Evolutionary conservation across 2,329 filamentous ascomycete species (phyloP), one percentile per base, ranked within the genome.

Genomic region (Didymella pomorum): DNA sequence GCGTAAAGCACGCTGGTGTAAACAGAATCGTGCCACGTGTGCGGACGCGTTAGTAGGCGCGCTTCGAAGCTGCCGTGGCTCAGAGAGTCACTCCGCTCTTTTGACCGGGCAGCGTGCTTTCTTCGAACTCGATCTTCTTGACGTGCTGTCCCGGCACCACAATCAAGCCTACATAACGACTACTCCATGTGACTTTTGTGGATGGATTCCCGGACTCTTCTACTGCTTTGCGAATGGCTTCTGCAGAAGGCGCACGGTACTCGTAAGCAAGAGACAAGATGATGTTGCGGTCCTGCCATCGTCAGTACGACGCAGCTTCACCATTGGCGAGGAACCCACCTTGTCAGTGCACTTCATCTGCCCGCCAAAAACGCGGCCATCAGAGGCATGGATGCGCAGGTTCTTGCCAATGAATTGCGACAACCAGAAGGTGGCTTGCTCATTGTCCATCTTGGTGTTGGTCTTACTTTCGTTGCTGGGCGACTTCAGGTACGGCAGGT

Each of bases 311-410:
- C 7, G 37, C 4, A n/a, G 1, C 9, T 28, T 6, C 11, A 23
- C 41, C n/a, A 8, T 39, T 10, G 33, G 20, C 25, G 28, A 29
- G 18, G 37, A 25, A 82, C 85, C 49, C 80, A 96, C 93, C 59
- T 90, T 87, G 81, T 99, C 95, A 28, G 93, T 97, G 81, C 95
- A 99, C 79, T 96, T 97, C 79, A 99, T 91, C 63, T 88, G 84
- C 20, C 95, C 95, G 54, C 93, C 87, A 77, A 98, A 99, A 76
- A 97, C 88, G 60, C 95, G 91, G 16, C 86, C 87, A 74, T 98
- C 94, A 4, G 87, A 91, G 14, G 90, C 91, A 68, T 90, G 86
- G 53, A 98, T 81, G 57, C 93, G 89, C 31, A 98, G 80, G 37
- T 87, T 91, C 75, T 91, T 91, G 76, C 91, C 91, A 51, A 96